phyloP scores from a whole-genome alignment of 2,329 filamentous ascomycete species.

The Lizonia empirigonia region DNA sequence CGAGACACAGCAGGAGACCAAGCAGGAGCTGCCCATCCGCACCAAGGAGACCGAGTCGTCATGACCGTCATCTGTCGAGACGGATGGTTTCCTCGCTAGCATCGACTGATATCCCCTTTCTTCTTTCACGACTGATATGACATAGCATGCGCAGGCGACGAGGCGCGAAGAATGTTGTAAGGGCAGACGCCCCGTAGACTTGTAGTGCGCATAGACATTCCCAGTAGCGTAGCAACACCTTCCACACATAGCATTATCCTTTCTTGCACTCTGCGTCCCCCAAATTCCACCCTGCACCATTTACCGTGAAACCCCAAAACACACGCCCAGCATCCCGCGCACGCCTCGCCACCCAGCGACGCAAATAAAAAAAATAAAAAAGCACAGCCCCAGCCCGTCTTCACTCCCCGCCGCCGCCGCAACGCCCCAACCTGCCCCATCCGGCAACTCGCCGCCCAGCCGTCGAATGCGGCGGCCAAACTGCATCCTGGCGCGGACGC shows the following conservation, averaged over 20 bases:
- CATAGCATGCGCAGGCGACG: constrained; percentile 4
- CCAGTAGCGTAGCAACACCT: neutral
- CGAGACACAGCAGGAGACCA: constrained; percentile 13
- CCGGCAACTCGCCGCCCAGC: too few species aligned
- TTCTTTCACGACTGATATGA: constrained; percentile 10
- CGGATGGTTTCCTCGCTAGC: neutral
- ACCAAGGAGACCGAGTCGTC: constrained; percentile 19
- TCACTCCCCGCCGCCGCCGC: too few species aligned
- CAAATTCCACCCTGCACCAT: too few species aligned
- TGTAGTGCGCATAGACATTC: neutral
- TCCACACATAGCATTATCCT: too few species aligned
- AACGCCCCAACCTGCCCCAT: too few species aligned
- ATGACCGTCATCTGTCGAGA: constrained; percentile 8
- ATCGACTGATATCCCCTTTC: constrained; percentile 15
- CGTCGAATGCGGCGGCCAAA: neutral
- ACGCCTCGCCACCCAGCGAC: too few species aligned
- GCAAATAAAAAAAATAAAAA: too few species aligned
- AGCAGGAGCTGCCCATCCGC: constrained; percentile 17
- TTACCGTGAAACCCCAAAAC: too few species aligned
- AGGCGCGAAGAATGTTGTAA: neutral
- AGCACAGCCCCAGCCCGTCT: too few species aligned
- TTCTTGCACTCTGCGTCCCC: too few species aligned
- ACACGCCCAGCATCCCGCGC: too few species aligned
- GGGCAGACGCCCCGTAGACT: neutral
- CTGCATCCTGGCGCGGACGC: neutral